Evolutionary conservation across 352 stramenopile species (phyloP).

Genomic region (Aphanomyces astaci): DNA sequence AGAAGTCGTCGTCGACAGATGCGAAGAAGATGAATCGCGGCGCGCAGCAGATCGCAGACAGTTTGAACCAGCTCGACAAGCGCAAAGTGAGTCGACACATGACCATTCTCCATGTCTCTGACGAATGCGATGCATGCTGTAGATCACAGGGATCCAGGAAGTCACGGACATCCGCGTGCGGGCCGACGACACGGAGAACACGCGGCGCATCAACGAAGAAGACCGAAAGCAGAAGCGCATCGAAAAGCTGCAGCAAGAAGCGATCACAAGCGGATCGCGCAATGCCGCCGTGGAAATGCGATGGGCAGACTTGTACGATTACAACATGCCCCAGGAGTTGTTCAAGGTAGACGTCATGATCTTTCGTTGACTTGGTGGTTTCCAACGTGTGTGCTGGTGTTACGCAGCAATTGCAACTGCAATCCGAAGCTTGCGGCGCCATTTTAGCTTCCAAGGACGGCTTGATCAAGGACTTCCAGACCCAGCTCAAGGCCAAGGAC

Average conservation of each 20-base stretch:
- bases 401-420: constrained; percentile 58
- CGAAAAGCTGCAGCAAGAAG: constrained; percentile 86
- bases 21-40: constrained; percentile 58
- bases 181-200: constrained; percentile 85
- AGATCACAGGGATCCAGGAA: constrained; percentile 74
- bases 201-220: constrained; percentile 86
- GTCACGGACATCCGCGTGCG: constrained; percentile 88
- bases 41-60: constrained; percentile 68
- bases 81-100: constrained; percentile 32
- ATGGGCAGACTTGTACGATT: constrained; percentile 86
- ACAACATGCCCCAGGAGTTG: constrained; percentile 90
- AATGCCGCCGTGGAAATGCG: constrained; percentile 92
- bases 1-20: constrained; percentile 53
- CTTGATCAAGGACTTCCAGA: constrained; percentile 86
- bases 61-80: constrained; percentile 64
- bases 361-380: neutral
- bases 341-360: constrained; percentile 45
- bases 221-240: constrained; percentile 77
- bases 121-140: neutral
- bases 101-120: neutral
- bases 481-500: constrained; percentile 89
- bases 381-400: neutral
- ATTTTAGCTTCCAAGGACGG: constrained; percentile 88
- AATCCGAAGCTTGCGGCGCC: constrained; percentile 79
- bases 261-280: constrained; percentile 78